A percentile compares a stretch with the other conserved stretches of the same genome.
Conservation (phyloP, 2,329 filamentous ascomycete genomes). For the Ascochyta rabiei region DNA sequence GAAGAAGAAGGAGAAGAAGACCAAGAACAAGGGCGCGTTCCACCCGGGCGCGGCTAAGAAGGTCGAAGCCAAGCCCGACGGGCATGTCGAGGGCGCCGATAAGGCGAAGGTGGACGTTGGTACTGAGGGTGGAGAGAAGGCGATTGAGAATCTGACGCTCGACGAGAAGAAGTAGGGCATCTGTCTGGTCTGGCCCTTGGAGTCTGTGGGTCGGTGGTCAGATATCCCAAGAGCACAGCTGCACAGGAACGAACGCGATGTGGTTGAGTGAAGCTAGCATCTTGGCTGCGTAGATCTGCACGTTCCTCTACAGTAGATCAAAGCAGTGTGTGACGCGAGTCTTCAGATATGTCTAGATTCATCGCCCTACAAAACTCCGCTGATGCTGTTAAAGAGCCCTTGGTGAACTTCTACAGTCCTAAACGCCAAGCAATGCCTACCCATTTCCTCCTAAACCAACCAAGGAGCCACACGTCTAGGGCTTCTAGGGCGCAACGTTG, state of each 20-base stretch:
- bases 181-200: background rate
- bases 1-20: constrained; percentile 71
- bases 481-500: constrained; percentile 66
- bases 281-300: background rate
- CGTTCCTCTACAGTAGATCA: background rate
- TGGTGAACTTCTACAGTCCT: constrained; percentile 17
- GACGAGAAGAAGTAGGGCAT: constrained; percentile 29
- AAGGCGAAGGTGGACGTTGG: constrained; percentile 52
- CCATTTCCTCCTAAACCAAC: background rate
- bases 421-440: constrained; percentile 20
- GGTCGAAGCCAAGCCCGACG: constrained; percentile 54
- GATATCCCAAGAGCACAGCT: too few relatives aligned
- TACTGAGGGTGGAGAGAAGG: constrained; percentile 42
- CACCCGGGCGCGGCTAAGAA: constrained; percentile 55
- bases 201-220: background rate
- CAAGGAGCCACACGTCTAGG: background rate
- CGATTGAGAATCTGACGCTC: constrained; percentile 41
- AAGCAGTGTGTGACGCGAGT: background rate
- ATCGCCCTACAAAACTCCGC: constrained; percentile 15
- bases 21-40: constrained; percentile 75
- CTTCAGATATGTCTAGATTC: background rate
- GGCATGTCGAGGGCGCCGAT: constrained; percentile 51
- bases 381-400: constrained; percentile 13
- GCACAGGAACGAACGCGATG: background rate
- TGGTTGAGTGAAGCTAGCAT: background rate